Conservation (phyloP, 2,329 filamentous ascomycete genomes). For the Alternaria postmessia region DNA sequence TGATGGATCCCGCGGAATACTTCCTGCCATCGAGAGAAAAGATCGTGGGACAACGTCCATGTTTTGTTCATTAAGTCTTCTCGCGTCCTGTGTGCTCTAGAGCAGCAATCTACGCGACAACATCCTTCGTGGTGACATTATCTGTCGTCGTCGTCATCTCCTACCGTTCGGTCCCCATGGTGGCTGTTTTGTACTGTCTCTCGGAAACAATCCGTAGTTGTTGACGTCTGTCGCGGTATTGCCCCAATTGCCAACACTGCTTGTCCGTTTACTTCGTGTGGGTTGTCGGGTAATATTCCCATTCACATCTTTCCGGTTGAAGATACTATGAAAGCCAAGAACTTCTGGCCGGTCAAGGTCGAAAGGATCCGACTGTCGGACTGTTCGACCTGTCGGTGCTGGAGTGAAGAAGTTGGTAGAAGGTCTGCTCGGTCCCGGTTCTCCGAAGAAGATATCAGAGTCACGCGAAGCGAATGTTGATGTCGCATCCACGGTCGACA, state of each 20-base stretch:
- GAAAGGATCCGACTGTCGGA: constrained; percentile 52
- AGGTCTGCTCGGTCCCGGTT: constrained; percentile 47
- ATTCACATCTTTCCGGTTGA: constrained; percentile 37
- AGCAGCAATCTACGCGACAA: constrained; percentile 1
- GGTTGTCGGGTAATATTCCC: constrained; percentile 41
- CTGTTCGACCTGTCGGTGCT: constrained; percentile 30
- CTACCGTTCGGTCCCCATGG: constrained; percentile 27
- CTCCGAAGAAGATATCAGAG: constrained; percentile 41
- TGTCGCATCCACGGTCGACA: constrained; percentile 31
- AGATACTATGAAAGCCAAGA: constrained; percentile 43
- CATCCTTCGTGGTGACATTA: not conserved
- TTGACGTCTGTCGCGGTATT: constrained; percentile 2
- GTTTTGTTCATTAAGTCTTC: constrained; percentile 9
- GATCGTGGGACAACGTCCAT: constrained; percentile 8
- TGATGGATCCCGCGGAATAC: constrained; percentile 44
- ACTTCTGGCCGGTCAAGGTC: constrained; percentile 53
- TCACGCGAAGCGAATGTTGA: constrained; percentile 35
- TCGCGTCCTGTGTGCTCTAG: constrained; percentile 9
- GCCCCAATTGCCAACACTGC: constrained; percentile 43
- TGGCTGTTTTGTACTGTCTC: constrained; percentile 25
- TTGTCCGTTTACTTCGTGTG: constrained; percentile 37
- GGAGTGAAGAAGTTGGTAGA: constrained; percentile 37
- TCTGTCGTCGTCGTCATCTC: constrained; percentile 25
- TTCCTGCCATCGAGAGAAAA: constrained; percentile 38
- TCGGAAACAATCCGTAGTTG: constrained; percentile 29